Percentiles rank a stretch among this genome's conserved stretches.
Evolutionary conservation across 352 stramenopile species (phyloP).

Genomic region (Globisporangium carolinianum): DNA sequence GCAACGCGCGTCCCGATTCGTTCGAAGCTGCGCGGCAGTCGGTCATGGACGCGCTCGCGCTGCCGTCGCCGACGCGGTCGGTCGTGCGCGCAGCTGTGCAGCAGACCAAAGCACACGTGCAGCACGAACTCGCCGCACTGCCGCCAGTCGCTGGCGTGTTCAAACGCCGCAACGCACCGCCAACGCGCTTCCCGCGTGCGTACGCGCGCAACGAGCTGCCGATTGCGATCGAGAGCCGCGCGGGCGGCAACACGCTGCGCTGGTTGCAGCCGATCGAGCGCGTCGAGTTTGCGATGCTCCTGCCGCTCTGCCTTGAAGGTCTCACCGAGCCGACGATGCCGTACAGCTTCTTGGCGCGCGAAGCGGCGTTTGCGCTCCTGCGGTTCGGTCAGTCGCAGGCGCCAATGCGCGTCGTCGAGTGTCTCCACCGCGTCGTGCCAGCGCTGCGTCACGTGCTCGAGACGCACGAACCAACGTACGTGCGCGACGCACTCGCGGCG

Average conservation of each 20-base stretch:
- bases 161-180: slow-evolving; percentile 31
- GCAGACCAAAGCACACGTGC: slow-evolving; percentile 33
- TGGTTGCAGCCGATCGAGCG: slow-evolving; percentile 51
- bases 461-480: slow-evolving; percentile 39
- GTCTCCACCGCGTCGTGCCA: slow-evolving; percentile 53
- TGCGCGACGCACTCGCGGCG: slow-evolving; percentile 50
- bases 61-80: slow-evolving; percentile 51
- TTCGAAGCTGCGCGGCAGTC: slow-evolving; percentile 41
- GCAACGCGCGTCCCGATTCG: slow-evolving; percentile 19
- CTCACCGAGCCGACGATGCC: slow-evolving; percentile 70
- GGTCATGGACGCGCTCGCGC: slow-evolving; percentile 41
- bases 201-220: slow-evolving; percentile 61
- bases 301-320: slow-evolving; percentile 90
- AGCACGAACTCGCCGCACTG: slow-evolving; percentile 21
- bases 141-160: slow-evolving; percentile 49
- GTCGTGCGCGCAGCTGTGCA: slow-evolving; percentile 50
- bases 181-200: slow-evolving; percentile 47
- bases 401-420: slow-evolving; percentile 62
- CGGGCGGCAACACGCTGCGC: slow-evolving; percentile 43
- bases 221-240: slow-evolving; percentile 54
- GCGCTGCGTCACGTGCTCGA: slow-evolving; percentile 71
- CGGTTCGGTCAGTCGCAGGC: slow-evolving; percentile 48
- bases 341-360: slow-evolving; percentile 74
- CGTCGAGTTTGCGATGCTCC: slow-evolving; percentile 82
- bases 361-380: slow-evolving; percentile 81